Conservation (phyloP, 1,139 yeast genomes). For the Zygoascus sp. region DNA sequence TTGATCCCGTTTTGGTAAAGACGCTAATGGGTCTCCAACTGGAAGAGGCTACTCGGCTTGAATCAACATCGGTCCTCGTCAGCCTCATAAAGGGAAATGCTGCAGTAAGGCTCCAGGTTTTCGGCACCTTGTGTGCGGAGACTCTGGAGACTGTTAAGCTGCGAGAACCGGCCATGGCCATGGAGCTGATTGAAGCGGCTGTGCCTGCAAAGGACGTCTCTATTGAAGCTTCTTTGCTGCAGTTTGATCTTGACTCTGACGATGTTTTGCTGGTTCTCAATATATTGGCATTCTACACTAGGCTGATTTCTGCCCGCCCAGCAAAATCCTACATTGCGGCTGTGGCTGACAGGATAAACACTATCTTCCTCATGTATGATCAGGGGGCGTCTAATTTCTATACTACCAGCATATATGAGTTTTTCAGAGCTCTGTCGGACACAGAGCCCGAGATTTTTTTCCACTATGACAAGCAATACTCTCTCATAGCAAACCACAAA, state of each 20-base stretch:
- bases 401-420: conserved; percentile 21
- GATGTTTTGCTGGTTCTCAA: conserved; percentile 20
- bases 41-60: conserved; percentile 13
- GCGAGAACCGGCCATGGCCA: conserved; percentile 18
- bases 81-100: conserved; percentile 10
- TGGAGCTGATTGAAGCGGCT: conserved; percentile 21
- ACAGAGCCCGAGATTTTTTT: conserved; percentile 20
- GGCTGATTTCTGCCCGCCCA: conserved; percentile 19
- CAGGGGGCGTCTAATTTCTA: conserved; percentile 20
- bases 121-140: conserved; percentile 1
- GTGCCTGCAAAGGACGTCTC: conserved; percentile 19
- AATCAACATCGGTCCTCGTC: conserved; percentile 14
- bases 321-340: conserved; percentile 16
- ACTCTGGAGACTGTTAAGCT: neutral
- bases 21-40: neutral
- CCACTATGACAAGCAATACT: conserved; percentile 20
- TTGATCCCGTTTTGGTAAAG: neutral
- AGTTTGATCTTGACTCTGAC: conserved; percentile 16
- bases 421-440: conserved; percentile 25
- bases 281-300: conserved; percentile 25
- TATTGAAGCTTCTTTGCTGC: conserved; percentile 18
- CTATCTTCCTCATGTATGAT: conserved; percentile 20
- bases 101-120: conserved; percentile 15
- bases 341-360: conserved; percentile 19
- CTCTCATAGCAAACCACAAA: neutral